phyloP scores from a whole-genome alignment of 2,329 filamentous ascomycete genomes.

The Trichoderma breve region DNA sequence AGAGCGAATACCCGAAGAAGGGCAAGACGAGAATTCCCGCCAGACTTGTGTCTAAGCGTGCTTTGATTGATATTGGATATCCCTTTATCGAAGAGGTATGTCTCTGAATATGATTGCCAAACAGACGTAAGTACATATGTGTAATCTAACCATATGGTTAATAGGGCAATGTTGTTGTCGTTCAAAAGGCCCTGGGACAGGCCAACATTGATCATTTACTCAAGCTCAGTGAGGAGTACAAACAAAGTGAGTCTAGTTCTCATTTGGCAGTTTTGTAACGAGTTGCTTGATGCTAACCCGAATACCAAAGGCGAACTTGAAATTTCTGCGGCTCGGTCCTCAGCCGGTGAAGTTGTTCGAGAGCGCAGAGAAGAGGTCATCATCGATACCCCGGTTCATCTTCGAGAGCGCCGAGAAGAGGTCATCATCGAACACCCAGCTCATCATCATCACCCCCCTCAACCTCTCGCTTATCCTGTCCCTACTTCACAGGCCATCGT shows the following conservation, averaged over 20 bases:
- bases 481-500: constrained; percentile 19
- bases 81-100: constrained; percentile 80
- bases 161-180: constrained; percentile 75
- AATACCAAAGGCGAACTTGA: constrained; percentile 42
- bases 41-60: constrained; percentile 74
- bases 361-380: constrained; percentile 47
- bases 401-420: constrained; percentile 46
- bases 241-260: constrained; percentile 47
- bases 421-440: constrained; percentile 33
- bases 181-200: constrained; percentile 81
- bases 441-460: constrained; percentile 22
- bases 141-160: constrained; percentile 17
- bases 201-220: constrained; percentile 90
- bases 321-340: constrained; percentile 45
- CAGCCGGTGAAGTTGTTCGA: constrained; percentile 46
- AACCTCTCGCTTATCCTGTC: constrained; percentile 26
- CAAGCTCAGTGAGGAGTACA: constrained; percentile 75
- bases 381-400: constrained; percentile 25
- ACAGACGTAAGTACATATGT: too few species aligned
- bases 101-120: background rate
- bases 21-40: constrained; percentile 88
- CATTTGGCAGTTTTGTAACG: constrained; percentile 21
- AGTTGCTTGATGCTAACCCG: constrained; percentile 15
- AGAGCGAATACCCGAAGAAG: constrained; percentile 70
- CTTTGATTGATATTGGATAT: constrained; percentile 80